These are phyloP conservation scores for Pichia sorboxylosa DNA, from an alignment of 1,139 yeast species.

Conservation along the genomic window DNA sequence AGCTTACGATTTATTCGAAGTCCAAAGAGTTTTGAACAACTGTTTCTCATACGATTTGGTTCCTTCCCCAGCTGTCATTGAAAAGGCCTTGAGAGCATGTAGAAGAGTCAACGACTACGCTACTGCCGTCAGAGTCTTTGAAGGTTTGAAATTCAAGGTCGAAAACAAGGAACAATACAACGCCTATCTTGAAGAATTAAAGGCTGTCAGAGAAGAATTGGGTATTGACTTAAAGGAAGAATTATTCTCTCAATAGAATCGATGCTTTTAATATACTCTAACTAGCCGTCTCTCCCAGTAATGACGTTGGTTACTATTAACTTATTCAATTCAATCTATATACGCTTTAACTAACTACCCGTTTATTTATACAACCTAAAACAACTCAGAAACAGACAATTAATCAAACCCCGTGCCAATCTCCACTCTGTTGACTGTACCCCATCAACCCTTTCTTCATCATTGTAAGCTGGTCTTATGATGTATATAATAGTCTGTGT, in stretches of 20 bases:
- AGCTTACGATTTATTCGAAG: constrained; percentile 96
- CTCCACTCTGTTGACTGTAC: too few relatives aligned
- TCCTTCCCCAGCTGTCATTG: constrained; percentile 93
- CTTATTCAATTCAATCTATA: too few relatives aligned
- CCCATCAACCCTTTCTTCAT: too few relatives aligned
- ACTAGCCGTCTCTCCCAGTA: too few relatives aligned
- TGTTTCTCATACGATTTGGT: constrained; percentile 97
- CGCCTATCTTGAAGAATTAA: constrained; percentile 91
- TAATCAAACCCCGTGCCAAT: too few relatives aligned
- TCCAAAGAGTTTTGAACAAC: constrained; percentile 88
- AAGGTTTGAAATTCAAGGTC: constrained; percentile 88
- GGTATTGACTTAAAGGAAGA: constrained; percentile 94
- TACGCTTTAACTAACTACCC: too few relatives aligned
- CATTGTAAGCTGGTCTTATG: too few relatives aligned
- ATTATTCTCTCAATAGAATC: constrained; percentile 38
- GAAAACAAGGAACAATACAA: constrained; percentile 88
- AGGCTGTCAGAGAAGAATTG: constrained; percentile 81
- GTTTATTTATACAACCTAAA: too few relatives aligned
- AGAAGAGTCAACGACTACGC: constrained; percentile 99
- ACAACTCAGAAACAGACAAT: too few relatives aligned
- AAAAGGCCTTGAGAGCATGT: constrained; percentile 93
- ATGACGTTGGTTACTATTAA: too few relatives aligned
- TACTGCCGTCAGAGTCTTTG: constrained; percentile 96
- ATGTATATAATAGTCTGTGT: too few relatives aligned
- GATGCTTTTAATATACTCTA: too few relatives aligned